Evolutionary conservation across 2,329 filamentous ascomycete species (phyloP).

Genomic region (Domatiomyces catenatus): DNA sequence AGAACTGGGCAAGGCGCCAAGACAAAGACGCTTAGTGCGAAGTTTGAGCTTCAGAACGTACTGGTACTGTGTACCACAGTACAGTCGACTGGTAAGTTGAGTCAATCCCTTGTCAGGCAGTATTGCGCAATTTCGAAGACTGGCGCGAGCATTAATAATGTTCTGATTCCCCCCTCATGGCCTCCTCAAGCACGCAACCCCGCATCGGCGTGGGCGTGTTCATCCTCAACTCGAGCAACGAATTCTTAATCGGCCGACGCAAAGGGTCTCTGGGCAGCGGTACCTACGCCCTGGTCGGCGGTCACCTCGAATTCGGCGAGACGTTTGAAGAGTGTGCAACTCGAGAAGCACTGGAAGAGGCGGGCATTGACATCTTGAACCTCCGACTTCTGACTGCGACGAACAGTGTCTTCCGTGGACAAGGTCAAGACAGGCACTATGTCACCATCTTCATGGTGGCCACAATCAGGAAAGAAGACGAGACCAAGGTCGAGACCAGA

Average conservation of each 20-base stretch:
- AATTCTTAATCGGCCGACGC: conserved; percentile 34
- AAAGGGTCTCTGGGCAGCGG: conserved; percentile 37
- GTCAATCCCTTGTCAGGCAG: not conserved
- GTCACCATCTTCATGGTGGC: conserved; percentile 55
- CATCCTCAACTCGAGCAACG: conserved; percentile 24
- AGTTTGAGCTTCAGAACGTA: too few species aligned
- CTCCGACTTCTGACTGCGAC: conserved; percentile 44
- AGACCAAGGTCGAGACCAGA: conserved; percentile 32
- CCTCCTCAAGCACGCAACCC: conserved; percentile 5
- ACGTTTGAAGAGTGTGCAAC: conserved; percentile 45
- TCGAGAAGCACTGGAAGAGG: conserved; percentile 57
- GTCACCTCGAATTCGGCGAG: conserved; percentile 59
- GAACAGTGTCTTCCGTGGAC: conserved; percentile 46
- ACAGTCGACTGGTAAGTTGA: too few species aligned
- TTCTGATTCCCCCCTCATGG: not conserved
- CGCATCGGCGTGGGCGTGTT: conserved; percentile 37
- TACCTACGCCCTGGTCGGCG: conserved; percentile 55
- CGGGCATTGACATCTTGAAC: conserved; percentile 42
- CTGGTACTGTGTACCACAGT: too few species aligned
- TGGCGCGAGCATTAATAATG: not conserved
- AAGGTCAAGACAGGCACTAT: conserved; percentile 47
- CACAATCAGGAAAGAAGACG: conserved; percentile 31
- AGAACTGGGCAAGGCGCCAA: too few species aligned
- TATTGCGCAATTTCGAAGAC: not conserved
- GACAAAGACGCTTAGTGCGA: too few species aligned